phyloP scores from a whole-genome alignment of 805 yeast species.

The Yamadazyma olivae region DNA sequence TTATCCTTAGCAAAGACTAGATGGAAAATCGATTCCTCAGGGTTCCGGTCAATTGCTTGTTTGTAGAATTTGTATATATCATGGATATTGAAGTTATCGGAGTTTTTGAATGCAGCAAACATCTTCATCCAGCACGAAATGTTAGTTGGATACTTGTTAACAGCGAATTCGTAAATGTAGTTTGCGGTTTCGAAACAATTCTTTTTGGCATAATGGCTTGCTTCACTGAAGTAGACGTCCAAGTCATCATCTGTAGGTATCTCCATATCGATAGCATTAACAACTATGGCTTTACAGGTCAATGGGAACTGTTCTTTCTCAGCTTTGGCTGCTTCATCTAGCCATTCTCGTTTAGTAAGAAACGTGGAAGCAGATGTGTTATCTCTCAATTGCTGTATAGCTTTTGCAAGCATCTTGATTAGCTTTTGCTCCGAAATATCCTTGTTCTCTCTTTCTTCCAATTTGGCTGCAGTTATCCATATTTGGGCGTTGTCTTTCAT shows the following conservation, averaged over 20 bases:
- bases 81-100: conserved; percentile 6
- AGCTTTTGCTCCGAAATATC: conserved; percentile 44
- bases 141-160: conserved; percentile 46
- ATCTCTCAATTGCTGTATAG: conserved; percentile 38
- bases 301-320: conserved; percentile 44
- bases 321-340: conserved; percentile 50
- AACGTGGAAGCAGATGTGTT: not conserved
- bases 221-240: conserved; percentile 8
- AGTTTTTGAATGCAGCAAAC: conserved; percentile 26
- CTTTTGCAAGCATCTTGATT: conserved; percentile 46
- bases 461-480: conserved; percentile 68
- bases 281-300: conserved; percentile 55
- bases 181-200: conserved; percentile 37
- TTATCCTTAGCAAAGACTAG: conserved; percentile 72
- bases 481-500: conserved; percentile 48
- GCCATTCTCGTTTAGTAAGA: conserved; percentile 46
- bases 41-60: conserved; percentile 49
- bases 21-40: conserved; percentile 49
- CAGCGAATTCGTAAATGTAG: conserved; percentile 45
- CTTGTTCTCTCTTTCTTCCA: conserved; percentile 57
- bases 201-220: conserved; percentile 15
- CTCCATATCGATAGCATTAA: conserved; percentile 31
- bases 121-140: conserved; percentile 48
- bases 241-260: conserved; percentile 8
- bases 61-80: conserved; percentile 42